These are phyloP conservation scores for Rhodamnia argentea DNA, from an alignment of 345 rosid species.

Conservation along the genomic window DNA sequence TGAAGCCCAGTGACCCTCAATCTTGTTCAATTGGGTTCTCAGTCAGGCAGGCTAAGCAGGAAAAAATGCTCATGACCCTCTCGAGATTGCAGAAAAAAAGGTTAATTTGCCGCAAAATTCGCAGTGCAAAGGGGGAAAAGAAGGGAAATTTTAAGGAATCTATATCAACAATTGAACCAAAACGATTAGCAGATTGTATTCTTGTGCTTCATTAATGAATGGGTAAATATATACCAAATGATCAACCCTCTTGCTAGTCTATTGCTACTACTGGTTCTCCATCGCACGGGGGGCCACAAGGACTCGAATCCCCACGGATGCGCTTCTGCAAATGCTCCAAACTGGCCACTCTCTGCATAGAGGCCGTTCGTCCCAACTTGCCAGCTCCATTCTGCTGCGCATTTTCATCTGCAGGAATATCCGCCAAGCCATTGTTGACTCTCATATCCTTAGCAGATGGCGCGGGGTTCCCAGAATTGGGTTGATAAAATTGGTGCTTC, in stretches of 20 bases:
- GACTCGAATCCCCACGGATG: slow-evolving; percentile 41
- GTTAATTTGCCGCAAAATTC: neutral
- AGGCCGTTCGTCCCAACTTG: slow-evolving; percentile 57
- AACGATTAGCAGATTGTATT: neutral
- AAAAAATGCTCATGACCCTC: neutral
- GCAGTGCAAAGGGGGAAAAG: neutral
- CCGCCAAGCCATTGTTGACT: slow-evolving; percentile 23
- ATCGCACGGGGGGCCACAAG: slow-evolving; percentile 7
- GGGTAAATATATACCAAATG: neutral
- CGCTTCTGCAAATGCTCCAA: slow-evolving; percentile 88
- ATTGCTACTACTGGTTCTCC: neutral
- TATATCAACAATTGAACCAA: neutral
- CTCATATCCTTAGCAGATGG: slow-evolving; percentile 14
- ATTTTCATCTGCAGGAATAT: slow-evolving; percentile 34
- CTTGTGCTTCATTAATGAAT: neutral
- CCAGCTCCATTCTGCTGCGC: slow-evolving; percentile 17
- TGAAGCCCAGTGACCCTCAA: neutral
- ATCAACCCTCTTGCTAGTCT: neutral
- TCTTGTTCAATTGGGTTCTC: neutral
- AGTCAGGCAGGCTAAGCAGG: neutral
- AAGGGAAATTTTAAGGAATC: neutral
- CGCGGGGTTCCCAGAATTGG: slow-evolving; percentile 12
- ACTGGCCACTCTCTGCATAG: slow-evolving; percentile 79
- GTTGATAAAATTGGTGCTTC: slow-evolving; percentile 20
- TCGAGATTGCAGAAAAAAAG: neutral